Evolutionary conservation across 208 protist genomes (phyloP).

Genomic region (Trypanosoma brucei): DNA sequence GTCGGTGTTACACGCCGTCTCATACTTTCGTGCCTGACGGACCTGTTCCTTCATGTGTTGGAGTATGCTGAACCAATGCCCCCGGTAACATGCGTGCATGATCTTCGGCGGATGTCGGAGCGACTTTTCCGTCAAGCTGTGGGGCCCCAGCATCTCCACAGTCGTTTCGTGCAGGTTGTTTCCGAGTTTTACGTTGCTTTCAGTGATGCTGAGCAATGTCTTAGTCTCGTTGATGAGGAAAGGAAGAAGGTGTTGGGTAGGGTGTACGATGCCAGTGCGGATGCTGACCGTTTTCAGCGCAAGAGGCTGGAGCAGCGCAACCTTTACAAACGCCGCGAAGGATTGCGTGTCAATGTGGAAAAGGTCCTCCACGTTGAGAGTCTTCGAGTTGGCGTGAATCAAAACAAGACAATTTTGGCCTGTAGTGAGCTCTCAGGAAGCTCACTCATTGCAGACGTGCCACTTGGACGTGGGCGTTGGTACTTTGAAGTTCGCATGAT

Average conservation of each 20-base stretch:
- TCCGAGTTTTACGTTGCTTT: slow-evolving; percentile 72
- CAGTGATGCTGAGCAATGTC: slow-evolving; percentile 61
- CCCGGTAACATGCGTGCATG: slow-evolving; percentile 32
- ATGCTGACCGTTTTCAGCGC: slow-evolving; percentile 42
- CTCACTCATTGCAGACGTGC: slow-evolving; percentile 49
- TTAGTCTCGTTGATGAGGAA: slow-evolving; percentile 18
- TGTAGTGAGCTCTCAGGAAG: slow-evolving; percentile 43
- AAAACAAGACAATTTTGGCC: slow-evolving; percentile 58
- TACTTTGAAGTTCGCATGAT: slow-evolving; percentile 87
- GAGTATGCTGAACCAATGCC: slow-evolving; percentile 34
- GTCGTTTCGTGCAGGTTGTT: slow-evolving; percentile 70
- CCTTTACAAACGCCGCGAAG: slow-evolving; percentile 56
- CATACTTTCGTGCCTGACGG: slow-evolving; percentile 63
- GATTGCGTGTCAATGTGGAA: slow-evolving; percentile 57
- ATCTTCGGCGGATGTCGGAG: slow-evolving; percentile 72
- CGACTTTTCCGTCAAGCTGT: slow-evolving; percentile 46
- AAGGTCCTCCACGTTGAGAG: slow-evolving; percentile 48
- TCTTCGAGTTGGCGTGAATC: slow-evolving; percentile 68
- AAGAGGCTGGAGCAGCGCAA: slow-evolving; percentile 60
- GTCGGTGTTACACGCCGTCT: slow-evolving; percentile 71
- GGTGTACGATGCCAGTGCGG: slow-evolving; percentile 11
- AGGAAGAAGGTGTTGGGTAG: slow-evolving; percentile 1
- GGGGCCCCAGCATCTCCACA: slow-evolving; percentile 32
- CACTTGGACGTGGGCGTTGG: slow-evolving; percentile 70
- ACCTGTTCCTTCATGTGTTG: slow-evolving; percentile 51